Conservation (phyloP, 2,329 filamentous ascomycete genomes). For the Geosmithia flava region DNA sequence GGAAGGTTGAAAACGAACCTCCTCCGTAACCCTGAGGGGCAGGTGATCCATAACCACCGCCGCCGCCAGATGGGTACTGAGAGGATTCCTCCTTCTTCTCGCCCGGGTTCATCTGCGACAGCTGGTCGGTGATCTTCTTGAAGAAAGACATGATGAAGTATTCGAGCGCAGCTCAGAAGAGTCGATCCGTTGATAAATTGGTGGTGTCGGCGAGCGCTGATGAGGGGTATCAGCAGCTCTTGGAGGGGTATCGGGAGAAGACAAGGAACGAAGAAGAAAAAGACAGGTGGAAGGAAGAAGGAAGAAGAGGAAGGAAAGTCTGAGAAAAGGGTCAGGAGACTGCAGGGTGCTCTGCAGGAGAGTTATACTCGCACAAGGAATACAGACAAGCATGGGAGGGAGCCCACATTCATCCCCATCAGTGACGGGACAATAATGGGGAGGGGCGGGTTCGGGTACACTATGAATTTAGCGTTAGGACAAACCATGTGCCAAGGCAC, state of each 20-base stretch:
- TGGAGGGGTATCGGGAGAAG: neutral
- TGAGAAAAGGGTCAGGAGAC: neutral
- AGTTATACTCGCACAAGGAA: neutral
- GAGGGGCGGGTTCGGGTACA: neutral
- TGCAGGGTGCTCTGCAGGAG: neutral
- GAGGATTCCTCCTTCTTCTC: conserved; percentile 16
- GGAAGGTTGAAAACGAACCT: no score
- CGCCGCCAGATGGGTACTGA: neutral
- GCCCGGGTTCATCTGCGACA: conserved; percentile 23
- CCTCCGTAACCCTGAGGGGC: neutral
- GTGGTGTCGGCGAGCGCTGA: neutral
- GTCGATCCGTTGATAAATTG: neutral
- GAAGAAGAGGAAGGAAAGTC: neutral
- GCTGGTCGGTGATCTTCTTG: conserved; percentile 30
- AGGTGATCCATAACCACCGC: neutral
- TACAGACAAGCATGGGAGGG: neutral
- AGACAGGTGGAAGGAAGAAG: neutral
- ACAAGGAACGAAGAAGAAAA: neutral
- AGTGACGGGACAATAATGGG: neutral
- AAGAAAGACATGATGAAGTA: conserved; percentile 28
- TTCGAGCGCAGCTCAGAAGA: neutral
- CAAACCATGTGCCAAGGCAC: neutral
- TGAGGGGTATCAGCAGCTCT: no score
- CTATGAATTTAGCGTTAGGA: neutral
- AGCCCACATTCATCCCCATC: neutral